Evolutionary conservation across 768 basidiomycete species (phyloP).

Genomic region (Rhodosporidiobolus odoratus): DNA sequence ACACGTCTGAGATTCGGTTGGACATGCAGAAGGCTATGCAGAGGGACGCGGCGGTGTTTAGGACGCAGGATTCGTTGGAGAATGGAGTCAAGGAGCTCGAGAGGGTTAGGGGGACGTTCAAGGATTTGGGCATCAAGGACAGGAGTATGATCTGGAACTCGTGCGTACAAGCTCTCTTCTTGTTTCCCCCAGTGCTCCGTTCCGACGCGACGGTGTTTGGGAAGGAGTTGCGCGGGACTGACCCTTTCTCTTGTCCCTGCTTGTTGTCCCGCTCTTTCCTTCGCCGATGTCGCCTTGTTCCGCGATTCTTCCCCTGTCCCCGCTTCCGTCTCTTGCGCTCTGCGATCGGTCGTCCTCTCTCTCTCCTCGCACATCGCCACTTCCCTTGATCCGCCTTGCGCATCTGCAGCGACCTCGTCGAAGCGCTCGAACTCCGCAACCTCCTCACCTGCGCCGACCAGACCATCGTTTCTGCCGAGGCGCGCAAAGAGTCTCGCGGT

Average conservation of each 20-base stretch:
- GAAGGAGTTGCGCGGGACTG: no score
- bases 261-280: no score
- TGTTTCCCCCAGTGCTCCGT: no score
- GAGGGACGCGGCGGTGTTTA: conserved; percentile 92
- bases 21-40: conserved; percentile 98
- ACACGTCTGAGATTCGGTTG: conserved; percentile 83
- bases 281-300: no score
- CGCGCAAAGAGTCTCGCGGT: conserved; percentile 94
- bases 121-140: conserved; percentile 92
- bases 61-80: conserved; percentile 66
- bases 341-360: no score
- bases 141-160: conserved; percentile 99
- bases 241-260: no score
- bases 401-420: conserved; percentile 75
- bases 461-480: conserved; percentile 77
- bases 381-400: no score
- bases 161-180: conserved; percentile 56
- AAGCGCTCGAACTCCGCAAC: conserved; percentile 95
- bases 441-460: conserved; percentile 90
- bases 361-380: conserved; percentile 1
- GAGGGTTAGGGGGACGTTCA: conserved; percentile 78
- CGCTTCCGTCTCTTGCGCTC: no score
- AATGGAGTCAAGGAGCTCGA: conserved; percentile 84
- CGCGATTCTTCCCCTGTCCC: no score
- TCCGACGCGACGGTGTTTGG: not conserved